A percentile compares a stretch with the other conserved stretches of the same genome.
These are phyloP conservation scores for Metarhizium robertsii DNA, from an alignment of 2,329 filamentous ascomycete species.

Conservation along the genomic window DNA sequence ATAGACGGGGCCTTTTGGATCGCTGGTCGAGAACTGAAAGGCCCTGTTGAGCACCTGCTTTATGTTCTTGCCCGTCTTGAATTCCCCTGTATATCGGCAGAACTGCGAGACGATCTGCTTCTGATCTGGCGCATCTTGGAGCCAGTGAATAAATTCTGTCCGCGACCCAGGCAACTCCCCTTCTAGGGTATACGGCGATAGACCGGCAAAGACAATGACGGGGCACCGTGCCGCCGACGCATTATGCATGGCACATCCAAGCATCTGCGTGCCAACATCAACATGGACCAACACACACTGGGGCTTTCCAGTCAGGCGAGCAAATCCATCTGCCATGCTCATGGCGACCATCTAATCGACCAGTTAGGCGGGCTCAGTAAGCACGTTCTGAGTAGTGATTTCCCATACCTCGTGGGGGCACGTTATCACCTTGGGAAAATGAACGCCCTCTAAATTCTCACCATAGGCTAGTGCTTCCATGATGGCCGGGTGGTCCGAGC, in stretches of 20 bases:
- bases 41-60: constrained; percentile 80
- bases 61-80: constrained; percentile 70
- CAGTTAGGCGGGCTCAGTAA: too few species aligned
- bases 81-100: constrained; percentile 68
- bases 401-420: constrained; percentile 62
- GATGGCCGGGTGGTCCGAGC: constrained; percentile 67
- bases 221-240: constrained; percentile 61
- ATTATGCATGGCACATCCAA: constrained; percentile 67
- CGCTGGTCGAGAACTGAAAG: constrained; percentile 64
- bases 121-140: constrained; percentile 70
- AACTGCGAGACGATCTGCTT: constrained; percentile 70
- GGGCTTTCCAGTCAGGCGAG: constrained; percentile 56
- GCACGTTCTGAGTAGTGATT: too few species aligned
- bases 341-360: constrained; percentile 64
- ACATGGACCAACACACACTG: constrained; percentile 70
- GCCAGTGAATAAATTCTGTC: constrained; percentile 74
- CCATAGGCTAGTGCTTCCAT: constrained; percentile 75
- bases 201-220: constrained; percentile 64
- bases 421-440: constrained; percentile 66
- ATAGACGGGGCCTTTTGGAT: constrained; percentile 68
- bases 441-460: constrained; percentile 52
- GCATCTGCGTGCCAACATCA: constrained; percentile 63
- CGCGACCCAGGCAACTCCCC: constrained; percentile 62
- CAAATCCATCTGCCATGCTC: constrained; percentile 76
- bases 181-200: constrained; percentile 63